These are phyloP conservation scores for Mortierella sp. DNA, from an alignment of 371 early-diverging fungal species.

Conservation along the genomic window DNA sequence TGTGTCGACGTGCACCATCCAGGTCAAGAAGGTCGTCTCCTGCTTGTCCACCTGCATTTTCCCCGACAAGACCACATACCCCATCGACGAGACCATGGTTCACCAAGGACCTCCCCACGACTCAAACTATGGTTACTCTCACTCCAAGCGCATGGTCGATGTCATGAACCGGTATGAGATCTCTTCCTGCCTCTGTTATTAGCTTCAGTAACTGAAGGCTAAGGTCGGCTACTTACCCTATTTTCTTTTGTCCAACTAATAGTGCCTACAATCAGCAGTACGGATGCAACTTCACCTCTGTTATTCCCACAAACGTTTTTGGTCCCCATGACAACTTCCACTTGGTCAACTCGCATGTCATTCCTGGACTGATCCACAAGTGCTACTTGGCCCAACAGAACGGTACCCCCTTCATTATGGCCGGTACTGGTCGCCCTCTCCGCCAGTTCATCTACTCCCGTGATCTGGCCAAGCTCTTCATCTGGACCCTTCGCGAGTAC, in stretches of 20 bases:
- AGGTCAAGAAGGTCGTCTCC: constrained; percentile 88
- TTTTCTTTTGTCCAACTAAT: background rate
- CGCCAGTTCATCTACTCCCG: constrained; percentile 90
- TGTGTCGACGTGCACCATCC: too few relatives aligned
- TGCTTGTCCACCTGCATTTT: constrained; percentile 92
- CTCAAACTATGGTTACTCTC: constrained; percentile 91
- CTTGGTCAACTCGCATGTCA: constrained; percentile 87
- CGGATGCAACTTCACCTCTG: constrained; percentile 86
- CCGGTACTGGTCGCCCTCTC: constrained; percentile 86
- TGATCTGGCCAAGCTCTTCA: constrained; percentile 85
- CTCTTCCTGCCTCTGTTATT: too few relatives aligned
- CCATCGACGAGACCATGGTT: constrained; percentile 91
- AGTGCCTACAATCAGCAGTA: constrained; percentile 86
- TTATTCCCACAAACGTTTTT: constrained; percentile 90
- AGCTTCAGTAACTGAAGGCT: background rate
- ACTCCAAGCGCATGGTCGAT: constrained; percentile 91
- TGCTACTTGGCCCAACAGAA: constrained; percentile 85
- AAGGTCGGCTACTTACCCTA: background rate
- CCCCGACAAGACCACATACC: constrained; percentile 89
- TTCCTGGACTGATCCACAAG: constrained; percentile 90
- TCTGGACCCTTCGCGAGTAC: constrained; percentile 88
- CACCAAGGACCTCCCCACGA: constrained; percentile 90
- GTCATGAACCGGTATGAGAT: constrained; percentile 85
- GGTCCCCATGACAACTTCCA: constrained; percentile 89
- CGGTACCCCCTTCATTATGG: constrained; percentile 78